These are phyloP conservation scores for Letharia lupina DNA, from an alignment of 495 filamentous ascomycete genomes.

Conservation along the genomic window DNA sequence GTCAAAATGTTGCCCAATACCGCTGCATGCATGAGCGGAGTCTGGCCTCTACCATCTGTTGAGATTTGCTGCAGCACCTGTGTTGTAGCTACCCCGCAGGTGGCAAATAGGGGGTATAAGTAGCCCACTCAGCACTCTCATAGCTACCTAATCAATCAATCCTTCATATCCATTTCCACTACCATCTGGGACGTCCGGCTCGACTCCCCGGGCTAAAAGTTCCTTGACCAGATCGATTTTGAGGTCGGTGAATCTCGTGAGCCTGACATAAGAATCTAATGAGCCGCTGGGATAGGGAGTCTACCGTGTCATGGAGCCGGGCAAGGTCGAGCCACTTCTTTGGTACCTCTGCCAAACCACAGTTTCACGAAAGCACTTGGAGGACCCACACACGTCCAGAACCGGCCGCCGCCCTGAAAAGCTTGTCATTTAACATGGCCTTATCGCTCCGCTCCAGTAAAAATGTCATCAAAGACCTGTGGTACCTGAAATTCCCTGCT, in stretches of 20 bases:
- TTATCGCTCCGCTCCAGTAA: not conserved
- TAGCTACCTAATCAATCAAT: too few relatives aligned
- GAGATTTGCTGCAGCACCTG: too few relatives aligned
- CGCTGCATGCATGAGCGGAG: not conserved
- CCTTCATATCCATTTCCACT: too few relatives aligned
- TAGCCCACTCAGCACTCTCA: too few relatives aligned
- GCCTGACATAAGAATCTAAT: too few relatives aligned
- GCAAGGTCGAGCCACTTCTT: not conserved
- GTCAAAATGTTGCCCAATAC: not conserved
- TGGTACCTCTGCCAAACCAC: not conserved
- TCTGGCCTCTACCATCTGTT: not conserved
- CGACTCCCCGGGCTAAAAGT: not conserved
- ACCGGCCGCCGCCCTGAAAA: not conserved
- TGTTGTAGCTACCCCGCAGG: too few relatives aligned
- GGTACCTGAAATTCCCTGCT: not conserved
- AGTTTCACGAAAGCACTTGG: not conserved
- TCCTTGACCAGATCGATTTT: not conserved
- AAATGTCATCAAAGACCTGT: not conserved
- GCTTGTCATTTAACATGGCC: not conserved
- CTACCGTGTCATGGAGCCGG: not conserved
- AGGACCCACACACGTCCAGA: not conserved
- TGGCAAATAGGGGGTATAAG: too few relatives aligned
- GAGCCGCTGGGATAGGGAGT: not conserved
- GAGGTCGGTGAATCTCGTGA: not conserved
- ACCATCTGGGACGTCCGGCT: not conserved